Percentiles rank a stretch among this genome's conserved stretches.
These are phyloP conservation scores for Gastrodia elata DNA, from an alignment of 106 monocot species.

Conservation along the genomic window DNA sequence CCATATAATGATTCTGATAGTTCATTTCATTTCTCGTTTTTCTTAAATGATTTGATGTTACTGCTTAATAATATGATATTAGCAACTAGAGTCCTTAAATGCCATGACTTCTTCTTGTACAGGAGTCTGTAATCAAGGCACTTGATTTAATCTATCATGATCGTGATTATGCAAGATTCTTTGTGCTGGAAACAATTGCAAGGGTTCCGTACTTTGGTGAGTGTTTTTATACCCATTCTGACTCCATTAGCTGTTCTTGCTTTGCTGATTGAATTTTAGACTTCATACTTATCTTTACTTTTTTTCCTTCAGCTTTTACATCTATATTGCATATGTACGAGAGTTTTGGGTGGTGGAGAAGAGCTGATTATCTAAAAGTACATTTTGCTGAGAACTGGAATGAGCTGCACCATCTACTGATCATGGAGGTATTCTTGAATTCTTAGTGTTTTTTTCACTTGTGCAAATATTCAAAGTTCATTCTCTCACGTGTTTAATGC, in stretches of 20 bases:
- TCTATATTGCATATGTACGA: constrained; percentile 97
- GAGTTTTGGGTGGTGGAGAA: constrained; percentile 98
- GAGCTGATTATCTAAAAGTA: constrained; percentile 97
- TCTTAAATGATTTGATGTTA: neutral
- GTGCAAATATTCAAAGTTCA: neutral
- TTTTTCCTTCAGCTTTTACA: constrained; percentile 61
- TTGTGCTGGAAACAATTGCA: constrained; percentile 94
- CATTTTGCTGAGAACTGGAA: constrained; percentile 99
- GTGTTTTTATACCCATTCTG: constrained; percentile 6
- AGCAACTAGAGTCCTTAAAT: neutral
- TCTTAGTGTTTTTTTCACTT: neutral
- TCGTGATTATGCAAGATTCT: constrained; percentile 86
- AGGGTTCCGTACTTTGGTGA: constrained; percentile 97
- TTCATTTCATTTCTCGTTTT: neutral
- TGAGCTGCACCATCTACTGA: constrained; percentile 96
- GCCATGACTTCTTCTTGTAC: constrained; percentile 7
- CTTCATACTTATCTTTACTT: neutral
- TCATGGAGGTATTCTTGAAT: constrained; percentile 72
- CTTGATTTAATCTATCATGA: constrained; percentile 70
- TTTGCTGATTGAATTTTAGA: neutral
- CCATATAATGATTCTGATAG: neutral
- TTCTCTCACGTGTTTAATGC: no score
- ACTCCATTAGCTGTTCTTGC: neutral
- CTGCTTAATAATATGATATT: neutral
- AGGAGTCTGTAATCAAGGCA: constrained; percentile 77